Percentiles rank a stretch among this genome's conserved stretches.
Conservation (phyloP, 768 basidiomycete genomes). For the Lactifluus subvellereus region DNA sequence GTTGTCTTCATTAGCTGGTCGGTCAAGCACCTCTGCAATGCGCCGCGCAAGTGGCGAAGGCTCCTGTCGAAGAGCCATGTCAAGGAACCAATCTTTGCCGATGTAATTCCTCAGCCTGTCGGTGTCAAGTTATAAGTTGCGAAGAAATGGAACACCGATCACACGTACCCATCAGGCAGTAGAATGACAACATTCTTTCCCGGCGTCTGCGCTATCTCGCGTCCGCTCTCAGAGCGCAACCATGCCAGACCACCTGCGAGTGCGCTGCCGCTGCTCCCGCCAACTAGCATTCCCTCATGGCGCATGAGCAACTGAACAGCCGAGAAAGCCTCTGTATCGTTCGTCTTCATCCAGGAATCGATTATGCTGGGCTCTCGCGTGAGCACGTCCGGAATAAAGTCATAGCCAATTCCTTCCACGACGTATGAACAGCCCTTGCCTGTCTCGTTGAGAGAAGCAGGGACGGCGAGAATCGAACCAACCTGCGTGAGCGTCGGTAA, state of each 20-base stretch:
- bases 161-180: constrained; percentile 80
- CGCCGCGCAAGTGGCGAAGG: constrained; percentile 47
- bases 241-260: constrained; percentile 72
- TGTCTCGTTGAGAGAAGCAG: constrained; percentile 54
- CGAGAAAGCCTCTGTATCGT: constrained; percentile 73
- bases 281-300: constrained; percentile 83
- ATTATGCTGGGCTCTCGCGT: constrained; percentile 55
- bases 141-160: neutral
- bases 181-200: constrained; percentile 87
- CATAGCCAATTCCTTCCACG: constrained; percentile 97
- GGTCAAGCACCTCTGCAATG: constrained; percentile 40
- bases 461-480: constrained; percentile 82
- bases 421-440: constrained; percentile 53
- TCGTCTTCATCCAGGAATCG: constrained; percentile 81
- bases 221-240: constrained; percentile 67
- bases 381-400: constrained; percentile 86
- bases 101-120: constrained; percentile 87
- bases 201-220: constrained; percentile 51
- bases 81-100: constrained; percentile 88
- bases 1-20: neutral
- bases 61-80: constrained; percentile 52
- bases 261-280: constrained; percentile 88
- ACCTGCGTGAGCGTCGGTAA: constrained; percentile 39
- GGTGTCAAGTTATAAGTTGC: neutral
- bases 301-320: constrained; percentile 74